These are phyloP conservation scores for Chlorella vulgaris DNA, from an alignment of 139 green algal genomes.

Conservation along the genomic window DNA sequence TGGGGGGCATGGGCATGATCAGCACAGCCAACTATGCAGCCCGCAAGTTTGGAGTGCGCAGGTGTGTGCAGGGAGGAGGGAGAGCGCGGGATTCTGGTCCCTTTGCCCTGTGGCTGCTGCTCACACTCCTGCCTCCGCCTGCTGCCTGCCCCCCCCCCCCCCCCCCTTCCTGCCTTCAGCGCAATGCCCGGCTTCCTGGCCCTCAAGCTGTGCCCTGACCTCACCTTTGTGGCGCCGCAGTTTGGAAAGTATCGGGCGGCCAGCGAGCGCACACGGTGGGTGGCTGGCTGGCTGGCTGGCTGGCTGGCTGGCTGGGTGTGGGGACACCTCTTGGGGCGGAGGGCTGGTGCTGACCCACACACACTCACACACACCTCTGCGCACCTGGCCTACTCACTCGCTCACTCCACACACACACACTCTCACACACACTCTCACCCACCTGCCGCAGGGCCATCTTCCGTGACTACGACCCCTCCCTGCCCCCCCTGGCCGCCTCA, in stretches of 20 bases:
- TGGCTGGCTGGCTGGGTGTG: not conserved
- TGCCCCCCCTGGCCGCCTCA: constrained; percentile 64
- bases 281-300: not conserved
- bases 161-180: not conserved
- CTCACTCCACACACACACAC: not conserved
- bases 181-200: constrained; percentile 77
- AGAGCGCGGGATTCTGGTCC: too few species aligned
- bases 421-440: too few species aligned
- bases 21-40: constrained; percentile 88
- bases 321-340: too few species aligned
- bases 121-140: not conserved
- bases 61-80: not conserved
- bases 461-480: constrained; percentile 73
- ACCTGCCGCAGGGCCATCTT: constrained; percentile 64
- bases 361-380: not conserved
- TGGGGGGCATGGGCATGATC: constrained; percentile 91
- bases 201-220: constrained; percentile 76
- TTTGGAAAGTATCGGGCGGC: constrained; percentile 57
- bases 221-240: constrained; percentile 72
- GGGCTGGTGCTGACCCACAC: not conserved
- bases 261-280: constrained; percentile 20
- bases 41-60: constrained; percentile 82
- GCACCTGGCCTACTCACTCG: too few species aligned
- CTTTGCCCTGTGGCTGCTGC: too few species aligned
- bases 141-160: too few species aligned